Evolutionary conservation across 2,329 filamentous ascomycete genomes (phyloP), one percentile per base, ranked within the genome.

Genomic region (Dactylellina drechsleri): DNA sequence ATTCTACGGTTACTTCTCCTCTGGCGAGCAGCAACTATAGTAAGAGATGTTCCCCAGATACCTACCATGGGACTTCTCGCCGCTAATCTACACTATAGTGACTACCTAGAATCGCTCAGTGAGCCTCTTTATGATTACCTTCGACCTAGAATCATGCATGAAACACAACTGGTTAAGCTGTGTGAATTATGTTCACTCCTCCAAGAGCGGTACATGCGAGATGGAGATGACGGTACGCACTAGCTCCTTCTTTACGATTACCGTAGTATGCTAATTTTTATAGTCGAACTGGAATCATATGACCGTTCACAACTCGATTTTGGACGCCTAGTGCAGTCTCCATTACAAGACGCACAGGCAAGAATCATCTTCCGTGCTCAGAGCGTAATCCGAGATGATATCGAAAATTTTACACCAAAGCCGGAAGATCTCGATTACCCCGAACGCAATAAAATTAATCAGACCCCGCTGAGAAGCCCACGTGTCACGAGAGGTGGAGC

Each of bases 81-180:
- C 15, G 18, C 53, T 88, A 88, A 84, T 84, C 3, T 87, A 89
- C 79, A 89, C 87, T 88, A 89, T 90, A 79, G 90, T 78, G 87
- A 90, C 72, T 91, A 89, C 77, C 82, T 91, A 0, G 89, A 91
- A 80, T 85, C 87, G 16, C 83, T 91, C 54, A 89, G 88, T 79
- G 89, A 91, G 80, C 88, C 89, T 1, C 83, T 91, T 28, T 90
- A 90, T 78, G 89, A 91, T 78, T 84, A 90, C 78, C 82, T 91
- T 26, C 84, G 88, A 59, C 89, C 89, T 6, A 84, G 86, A 52
- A 89, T 87, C 16, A 89, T 90, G 70, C 88, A 89, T 76, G 89
- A 91, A 79, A 89, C 85, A 13, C 87, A 89, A 76, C 84, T 91
- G 26, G 83, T 89, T 60, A 89, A 88, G 79, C 84, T 91, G 1